Base-by-base conservation (phyloP, 2,329 filamentous ascomycete species). In the Penicillium sclerotiorum region DNA sequence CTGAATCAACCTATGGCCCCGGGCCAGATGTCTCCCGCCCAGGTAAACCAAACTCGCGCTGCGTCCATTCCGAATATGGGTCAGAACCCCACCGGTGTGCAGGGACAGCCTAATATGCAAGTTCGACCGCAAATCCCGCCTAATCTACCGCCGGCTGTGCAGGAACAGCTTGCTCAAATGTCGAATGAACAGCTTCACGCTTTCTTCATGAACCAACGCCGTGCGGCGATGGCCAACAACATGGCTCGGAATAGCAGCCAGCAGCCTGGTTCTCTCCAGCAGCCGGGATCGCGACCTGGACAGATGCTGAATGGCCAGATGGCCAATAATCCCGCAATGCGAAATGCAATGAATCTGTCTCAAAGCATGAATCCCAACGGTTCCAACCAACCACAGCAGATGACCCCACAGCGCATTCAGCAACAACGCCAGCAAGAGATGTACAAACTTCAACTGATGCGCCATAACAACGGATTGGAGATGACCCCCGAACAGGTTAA, bases 1-100 rank as follows among this genome's bases (percentile, higher is more conserved):
- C 55, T 76, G 46, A 77, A 75, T 51, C 72, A 72, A 27, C 72
- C 72, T 1, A 68, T 74, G 55, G 63, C 68, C 3, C 64, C 67
- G 4, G 63, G 61, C 12, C 71, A 73, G 47, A 69, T 72, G 57
- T 73, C 71, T 38, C 72, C 67, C 6, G 60, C 59, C 30, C 69
- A 70, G 43, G 56, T 64, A 9, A 59, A 64, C 38, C 70, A 73
- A 50, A 51, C 59, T 42, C 64, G 68, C 42, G 64, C 68, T 49
- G 66, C 65, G 21, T 67, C 70, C n/a, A 60, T 64, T 40, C 57
- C 67, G 30, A 63, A 62, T 15, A 66, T 72, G 61, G 63, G 61
- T 8, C 67, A 69, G 45, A 64, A 63, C 42, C 60, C 66, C 7
- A 49, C 47, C 39, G 61, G 61, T 23, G 57, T 61, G 35, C 64